Conservation (phyloP, 129 eudicot genomes). For the Tanacetum coccineum region DNA sequence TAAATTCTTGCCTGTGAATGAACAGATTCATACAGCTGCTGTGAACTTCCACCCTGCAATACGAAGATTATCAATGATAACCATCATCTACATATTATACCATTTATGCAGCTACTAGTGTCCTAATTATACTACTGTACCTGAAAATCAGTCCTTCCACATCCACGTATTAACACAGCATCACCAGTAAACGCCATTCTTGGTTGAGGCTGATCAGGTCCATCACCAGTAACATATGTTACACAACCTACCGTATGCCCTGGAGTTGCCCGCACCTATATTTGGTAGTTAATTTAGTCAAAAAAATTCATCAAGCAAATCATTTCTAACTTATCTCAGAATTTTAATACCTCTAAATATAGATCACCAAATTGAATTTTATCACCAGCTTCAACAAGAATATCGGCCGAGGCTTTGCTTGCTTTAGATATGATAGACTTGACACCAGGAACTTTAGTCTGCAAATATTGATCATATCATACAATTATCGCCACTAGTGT, state of each 20-base stretch:
- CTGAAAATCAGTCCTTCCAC: constrained; percentile 99
- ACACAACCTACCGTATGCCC: constrained; percentile 97
- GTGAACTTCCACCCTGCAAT: constrained; percentile 92
- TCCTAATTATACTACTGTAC: constrained; percentile 27
- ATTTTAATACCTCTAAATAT: constrained; percentile 62
- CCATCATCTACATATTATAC: neutral
- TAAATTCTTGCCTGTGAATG: constrained; percentile 77
- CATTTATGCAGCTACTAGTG: constrained; percentile 5
- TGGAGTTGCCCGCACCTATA: constrained; percentile 87
- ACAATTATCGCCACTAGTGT: neutral
- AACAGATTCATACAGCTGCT: constrained; percentile 77
- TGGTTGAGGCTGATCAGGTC: constrained; percentile 79
- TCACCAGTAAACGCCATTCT: constrained; percentile 97
- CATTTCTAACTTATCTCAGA: neutral
- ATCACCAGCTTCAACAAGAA: constrained; percentile 81
- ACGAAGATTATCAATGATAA: constrained; percentile 13
- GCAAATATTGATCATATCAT: constrained; percentile 26
- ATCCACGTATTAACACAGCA: constrained; percentile 86
- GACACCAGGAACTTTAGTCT: constrained; percentile 82
- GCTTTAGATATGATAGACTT: constrained; percentile 87
- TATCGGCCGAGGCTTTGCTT: constrained; percentile 89
- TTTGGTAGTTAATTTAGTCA: neutral
- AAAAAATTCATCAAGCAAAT: neutral
- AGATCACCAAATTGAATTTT: constrained; percentile 72
- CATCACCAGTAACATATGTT: constrained; percentile 89